Percentiles rank a stretch among this genome's conserved stretches.
Evolutionary conservation across 148 eudicot species (phyloP).

Genomic region (Chenopodium berlandieri): DNA sequence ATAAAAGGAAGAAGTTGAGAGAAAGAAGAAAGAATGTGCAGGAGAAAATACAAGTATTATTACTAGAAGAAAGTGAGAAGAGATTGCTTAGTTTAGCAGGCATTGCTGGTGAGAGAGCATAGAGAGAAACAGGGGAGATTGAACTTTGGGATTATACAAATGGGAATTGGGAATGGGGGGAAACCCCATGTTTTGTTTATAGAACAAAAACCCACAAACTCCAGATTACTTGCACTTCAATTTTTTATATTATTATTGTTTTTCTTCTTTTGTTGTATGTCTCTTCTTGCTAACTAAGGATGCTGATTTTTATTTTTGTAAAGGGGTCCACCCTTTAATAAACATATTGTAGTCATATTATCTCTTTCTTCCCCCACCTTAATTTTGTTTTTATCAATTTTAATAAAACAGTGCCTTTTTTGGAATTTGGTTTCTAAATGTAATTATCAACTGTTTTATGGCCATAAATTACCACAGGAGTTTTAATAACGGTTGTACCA

Average conservation of each 20-base stretch:
- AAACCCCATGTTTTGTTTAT: constrained; percentile 97
- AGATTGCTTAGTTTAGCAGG: constrained; percentile 51
- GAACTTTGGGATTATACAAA: constrained; percentile 70
- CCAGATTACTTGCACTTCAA: constrained; percentile 48
- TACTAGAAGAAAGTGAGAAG: constrained; percentile 26
- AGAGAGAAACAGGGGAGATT: constrained; percentile 21
- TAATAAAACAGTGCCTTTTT: not conserved
- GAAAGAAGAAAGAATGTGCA: constrained; percentile 24
- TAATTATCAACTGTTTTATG: not conserved
- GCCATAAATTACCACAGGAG: not conserved
- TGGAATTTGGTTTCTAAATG: constrained; percentile 10
- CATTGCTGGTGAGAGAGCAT: constrained; percentile 43
- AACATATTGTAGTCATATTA: not conserved
- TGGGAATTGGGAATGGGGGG: constrained; percentile 48
- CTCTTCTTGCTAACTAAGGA: constrained; percentile 29
- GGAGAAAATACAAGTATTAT: constrained; percentile 24
- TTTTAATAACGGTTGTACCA: not conserved
- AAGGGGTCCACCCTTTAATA: not conserved
- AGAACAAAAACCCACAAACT: constrained; percentile 43
- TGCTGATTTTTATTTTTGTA: constrained; percentile 28
- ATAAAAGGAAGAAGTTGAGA: constrained; percentile 30
- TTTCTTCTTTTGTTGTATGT: constrained; percentile 1
- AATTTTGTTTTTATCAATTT: not conserved
- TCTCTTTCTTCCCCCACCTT: constrained; percentile 16
- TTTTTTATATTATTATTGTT: constrained; percentile 16